phyloP scores from a whole-genome alignment of 352 stramenopile genomes.

The Globisporangium perplexum region DNA sequence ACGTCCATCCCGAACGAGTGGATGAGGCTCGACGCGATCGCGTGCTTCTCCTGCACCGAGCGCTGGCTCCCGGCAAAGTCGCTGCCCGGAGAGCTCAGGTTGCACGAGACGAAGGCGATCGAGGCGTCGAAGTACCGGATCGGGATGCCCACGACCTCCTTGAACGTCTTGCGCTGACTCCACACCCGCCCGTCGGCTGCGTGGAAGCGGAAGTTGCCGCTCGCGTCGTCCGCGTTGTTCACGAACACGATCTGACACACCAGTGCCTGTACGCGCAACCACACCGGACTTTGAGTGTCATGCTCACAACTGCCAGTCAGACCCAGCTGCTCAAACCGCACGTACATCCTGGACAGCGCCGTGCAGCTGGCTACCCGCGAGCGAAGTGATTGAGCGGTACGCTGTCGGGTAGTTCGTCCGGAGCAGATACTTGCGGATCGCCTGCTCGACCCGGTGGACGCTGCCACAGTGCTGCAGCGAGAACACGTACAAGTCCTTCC shows the following conservation, averaged over 20 bases:
- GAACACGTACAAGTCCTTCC: conserved; percentile 81
- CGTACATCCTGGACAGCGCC: conserved; percentile 61
- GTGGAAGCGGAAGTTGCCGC: conserved; percentile 75
- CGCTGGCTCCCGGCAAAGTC: conserved; percentile 19
- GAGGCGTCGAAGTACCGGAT: conserved; percentile 82
- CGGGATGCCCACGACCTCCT: conserved; percentile 72
- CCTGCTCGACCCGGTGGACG: conserved; percentile 57
- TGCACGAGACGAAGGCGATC: conserved; percentile 81
- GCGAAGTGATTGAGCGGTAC: conserved; percentile 77
- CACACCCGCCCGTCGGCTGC: conserved; percentile 59
- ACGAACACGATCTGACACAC: conserved; percentile 86
- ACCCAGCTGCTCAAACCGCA: not conserved
- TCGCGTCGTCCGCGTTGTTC: conserved; percentile 76
- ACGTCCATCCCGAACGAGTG: conserved; percentile 81
- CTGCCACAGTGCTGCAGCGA: conserved; percentile 72
- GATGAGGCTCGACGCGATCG: conserved; percentile 51
- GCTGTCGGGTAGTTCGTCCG: conserved; percentile 76
- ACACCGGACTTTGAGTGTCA: conserved; percentile 2
- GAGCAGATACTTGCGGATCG: conserved; percentile 63
- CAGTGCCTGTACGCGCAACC: conserved; percentile 25
- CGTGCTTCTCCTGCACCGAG: conserved; percentile 42
- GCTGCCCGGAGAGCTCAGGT: conserved; percentile 28
- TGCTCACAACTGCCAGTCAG: not conserved
- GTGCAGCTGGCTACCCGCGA: conserved; percentile 52
- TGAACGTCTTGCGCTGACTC: conserved; percentile 71